Base-by-base conservation (phyloP, 768 basidiomycete genomes). In the Hericium coralloides region DNA sequence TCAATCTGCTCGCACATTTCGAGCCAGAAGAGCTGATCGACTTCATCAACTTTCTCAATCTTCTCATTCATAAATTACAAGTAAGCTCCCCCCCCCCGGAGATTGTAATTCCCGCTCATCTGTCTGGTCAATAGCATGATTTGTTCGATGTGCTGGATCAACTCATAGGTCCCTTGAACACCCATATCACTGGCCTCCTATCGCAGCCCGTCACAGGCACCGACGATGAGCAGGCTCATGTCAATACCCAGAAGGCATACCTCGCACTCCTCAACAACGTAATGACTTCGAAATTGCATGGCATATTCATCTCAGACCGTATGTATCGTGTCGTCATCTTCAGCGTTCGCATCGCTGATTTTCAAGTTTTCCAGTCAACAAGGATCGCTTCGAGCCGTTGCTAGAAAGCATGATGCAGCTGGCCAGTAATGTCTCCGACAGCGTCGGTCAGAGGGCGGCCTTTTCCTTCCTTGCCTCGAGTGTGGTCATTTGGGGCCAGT, bases 1-100 rank as follows among this genome's bases (percentile, higher is more conserved):
- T 81, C 48, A 87, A 90, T 67, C 81, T 98, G n/a, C 81, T 98
- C 52, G 80, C 85, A 2, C 90, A 95, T 63, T 94, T 95, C 65
- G 92, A 97, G 62, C 87, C 93, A 1, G 81, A 87, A 7, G 97
- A 99, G 69, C 74, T 99, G 57, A 85, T 89, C 26, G 97, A 99
- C 67, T 95, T 98, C 65, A 87, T 98, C 79, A 89, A 87, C 65
- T 98, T 99, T 75, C 88, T 99, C 55, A 88, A 88, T 7, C 75
- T 97, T 9, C 74, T 98, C 54, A 86, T 95, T 53, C 92, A 95
- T 69, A 90, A 90, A 67, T 80, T 98, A 55, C 90, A 92, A 77
- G 95, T 93, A 58, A 55, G 49, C 14, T 23, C 15, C 18, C 43
- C 2, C 12, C 38, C 17, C 18, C n/a, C 38, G 26, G 18, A 22